Evolutionary conservation across 2,329 filamentous ascomycete genomes (phyloP).

Genomic region (Lasiodiplodia hormozganensis): DNA sequence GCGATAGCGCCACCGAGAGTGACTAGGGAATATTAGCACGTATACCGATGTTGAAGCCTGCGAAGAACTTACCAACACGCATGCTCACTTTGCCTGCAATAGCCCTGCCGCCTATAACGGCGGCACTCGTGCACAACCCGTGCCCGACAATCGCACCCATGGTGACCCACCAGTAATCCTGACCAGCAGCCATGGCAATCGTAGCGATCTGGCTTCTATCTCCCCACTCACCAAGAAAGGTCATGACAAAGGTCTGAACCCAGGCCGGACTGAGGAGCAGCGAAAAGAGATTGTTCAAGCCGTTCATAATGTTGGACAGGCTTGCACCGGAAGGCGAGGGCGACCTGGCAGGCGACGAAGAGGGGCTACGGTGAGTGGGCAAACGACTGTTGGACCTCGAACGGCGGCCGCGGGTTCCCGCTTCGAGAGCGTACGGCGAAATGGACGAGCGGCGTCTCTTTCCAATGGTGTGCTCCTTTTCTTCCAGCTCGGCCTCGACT

Average conservation of each 20-base stretch:
- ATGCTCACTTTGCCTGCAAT: constrained; percentile 94
- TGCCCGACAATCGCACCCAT: constrained; percentile 87
- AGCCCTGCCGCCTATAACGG: constrained; percentile 89
- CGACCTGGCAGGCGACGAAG: constrained; percentile 59
- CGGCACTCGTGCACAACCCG: constrained; percentile 85
- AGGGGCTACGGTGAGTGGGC: constrained; percentile 80
- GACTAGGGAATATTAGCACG: constrained; percentile 60
- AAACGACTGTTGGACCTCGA: constrained; percentile 77
- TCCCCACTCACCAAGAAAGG: constrained; percentile 97
- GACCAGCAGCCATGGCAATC: constrained; percentile 97
- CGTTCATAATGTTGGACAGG: constrained; percentile 62
- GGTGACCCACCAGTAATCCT: constrained; percentile 99
- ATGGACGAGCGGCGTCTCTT: constrained; percentile 72
- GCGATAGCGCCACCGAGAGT: constrained; percentile 90
- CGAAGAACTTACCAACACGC: constrained; percentile 79
- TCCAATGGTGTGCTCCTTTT: constrained; percentile 82
- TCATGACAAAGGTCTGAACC: constrained; percentile 99
- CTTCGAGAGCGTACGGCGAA: constrained; percentile 79
- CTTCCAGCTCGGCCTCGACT: constrained; percentile 90
- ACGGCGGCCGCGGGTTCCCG: constrained; percentile 73
- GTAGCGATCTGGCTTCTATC: constrained; percentile 98
- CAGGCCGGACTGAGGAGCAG: constrained; percentile 92
- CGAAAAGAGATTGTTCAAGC: constrained; percentile 84
- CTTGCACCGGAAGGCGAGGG: constrained; percentile 45
- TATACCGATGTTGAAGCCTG: constrained; percentile 28